phyloP scores from a whole-genome alignment of 371 early-diverging fungal genomes.

The Mortierella sp. region DNA sequence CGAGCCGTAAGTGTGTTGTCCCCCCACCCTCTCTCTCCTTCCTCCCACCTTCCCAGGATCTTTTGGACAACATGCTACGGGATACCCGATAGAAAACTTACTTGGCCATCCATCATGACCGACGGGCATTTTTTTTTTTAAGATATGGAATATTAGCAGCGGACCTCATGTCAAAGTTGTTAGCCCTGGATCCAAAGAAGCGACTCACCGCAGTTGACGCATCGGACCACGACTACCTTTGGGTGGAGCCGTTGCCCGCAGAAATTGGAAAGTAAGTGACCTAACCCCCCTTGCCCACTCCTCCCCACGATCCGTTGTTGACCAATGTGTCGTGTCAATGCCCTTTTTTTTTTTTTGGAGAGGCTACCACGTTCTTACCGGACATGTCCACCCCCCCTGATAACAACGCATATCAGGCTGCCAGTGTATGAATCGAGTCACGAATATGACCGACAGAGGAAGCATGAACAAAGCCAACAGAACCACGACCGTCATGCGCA shows the following conservation, averaged over 20 bases:
- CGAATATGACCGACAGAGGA: conserved; percentile 61
- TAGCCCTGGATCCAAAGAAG: conserved; percentile 79
- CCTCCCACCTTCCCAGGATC: too few relatives aligned
- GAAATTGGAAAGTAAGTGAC: conserved; percentile 65
- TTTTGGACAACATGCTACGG: too few relatives aligned
- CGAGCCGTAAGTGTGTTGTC: conserved; percentile 37
- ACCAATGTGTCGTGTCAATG: neutral
- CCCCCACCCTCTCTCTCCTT: too few relatives aligned
- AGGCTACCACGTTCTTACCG: neutral
- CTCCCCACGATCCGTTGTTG: neutral
- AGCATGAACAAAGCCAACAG: conserved; percentile 24
- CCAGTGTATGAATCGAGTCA: conserved; percentile 72
- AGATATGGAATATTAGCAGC: conserved; percentile 64
- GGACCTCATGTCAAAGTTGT: conserved; percentile 79
- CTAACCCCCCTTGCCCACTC: neutral
- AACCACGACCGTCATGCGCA: conserved; percentile 27
- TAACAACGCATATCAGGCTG: conserved; percentile 50
- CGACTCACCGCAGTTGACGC: conserved; percentile 82
- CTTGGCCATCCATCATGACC: too few relatives aligned
- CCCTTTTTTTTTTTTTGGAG: neutral
- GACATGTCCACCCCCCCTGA: neutral
- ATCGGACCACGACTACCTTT: conserved; percentile 79
- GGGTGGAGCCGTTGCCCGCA: conserved; percentile 67
- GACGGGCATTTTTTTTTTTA: too few relatives aligned
- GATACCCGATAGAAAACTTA: too few relatives aligned